Conservation (phyloP, 2,329 filamentous ascomycete genomes). For the Purpureocillium lavendulum region DNA sequence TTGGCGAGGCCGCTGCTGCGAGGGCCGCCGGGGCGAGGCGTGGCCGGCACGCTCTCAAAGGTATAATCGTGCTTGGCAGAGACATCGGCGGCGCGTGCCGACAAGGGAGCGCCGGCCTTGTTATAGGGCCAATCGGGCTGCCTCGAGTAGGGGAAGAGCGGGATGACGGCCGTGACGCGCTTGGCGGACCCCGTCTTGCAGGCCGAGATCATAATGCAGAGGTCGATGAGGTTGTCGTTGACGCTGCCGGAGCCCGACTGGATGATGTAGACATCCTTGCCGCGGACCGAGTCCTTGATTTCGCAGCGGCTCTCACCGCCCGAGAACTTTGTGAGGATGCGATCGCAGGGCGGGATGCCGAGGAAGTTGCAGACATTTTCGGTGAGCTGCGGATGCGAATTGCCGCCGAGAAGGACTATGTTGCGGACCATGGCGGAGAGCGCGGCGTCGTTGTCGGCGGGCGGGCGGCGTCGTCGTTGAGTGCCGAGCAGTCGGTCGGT, state of each 20-base stretch:
- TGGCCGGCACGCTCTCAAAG: slow-evolving; percentile 86
- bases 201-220: slow-evolving; percentile 96
- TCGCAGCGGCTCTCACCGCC: slow-evolving; percentile 93
- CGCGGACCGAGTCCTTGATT: slow-evolving; percentile 91
- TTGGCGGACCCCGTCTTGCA: slow-evolving; percentile 92
- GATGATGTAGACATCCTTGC: slow-evolving; percentile 98
- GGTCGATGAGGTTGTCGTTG: slow-evolving; percentile 94
- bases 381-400: slow-evolving; percentile 82
- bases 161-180: slow-evolving; percentile 86
- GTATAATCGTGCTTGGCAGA: slow-evolving; percentile 57
- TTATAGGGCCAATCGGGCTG: slow-evolving; percentile 97
- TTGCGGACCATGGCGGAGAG: slow-evolving; percentile 72
- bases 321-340: slow-evolving; percentile 84
- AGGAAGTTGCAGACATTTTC: slow-evolving; percentile 83
- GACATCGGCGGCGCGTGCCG: slow-evolving; percentile 48
- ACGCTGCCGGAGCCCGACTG: slow-evolving; percentile 87
- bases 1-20: slow-evolving; percentile 57
- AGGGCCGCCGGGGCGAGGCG: slow-evolving; percentile 65
- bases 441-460: slow-evolving; percentile 4
- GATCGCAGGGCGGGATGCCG: slow-evolving; percentile 75
- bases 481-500: not conserved
- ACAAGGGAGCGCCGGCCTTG: slow-evolving; percentile 83
- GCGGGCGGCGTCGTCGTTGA: too few relatives aligned
- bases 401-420: slow-evolving; percentile 87
- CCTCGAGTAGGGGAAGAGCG: slow-evolving; percentile 92